A percentile compares a stretch with the other conserved stretches of the same genome.
phyloP scores from a whole-genome alignment of 176 grass and related monocot species.

The Oryza nivara region DNA sequence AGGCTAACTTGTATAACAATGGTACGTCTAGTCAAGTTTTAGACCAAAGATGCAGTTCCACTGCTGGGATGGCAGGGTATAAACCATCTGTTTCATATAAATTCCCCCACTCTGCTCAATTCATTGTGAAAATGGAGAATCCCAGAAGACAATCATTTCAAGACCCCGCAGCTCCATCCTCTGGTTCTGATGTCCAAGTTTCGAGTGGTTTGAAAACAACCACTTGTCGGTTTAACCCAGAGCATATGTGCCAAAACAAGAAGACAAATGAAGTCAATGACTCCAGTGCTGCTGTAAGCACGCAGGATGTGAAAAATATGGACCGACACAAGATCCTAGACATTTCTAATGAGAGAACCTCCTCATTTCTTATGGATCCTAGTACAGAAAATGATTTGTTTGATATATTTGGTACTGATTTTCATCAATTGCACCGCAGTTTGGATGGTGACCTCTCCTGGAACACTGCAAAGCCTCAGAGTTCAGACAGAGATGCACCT shows the following conservation, averaged over 20 bases:
- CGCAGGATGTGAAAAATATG: conserved; percentile 43
- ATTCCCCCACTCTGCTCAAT: conserved; percentile 46
- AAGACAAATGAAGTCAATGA: conserved; percentile 50
- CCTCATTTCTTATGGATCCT: conserved; percentile 41
- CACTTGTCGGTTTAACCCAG: conserved; percentile 36
- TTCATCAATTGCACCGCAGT: conserved; percentile 44
- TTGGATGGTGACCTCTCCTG: conserved; percentile 51
- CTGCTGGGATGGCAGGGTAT: conserved; percentile 43
- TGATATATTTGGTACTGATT: conserved; percentile 61
- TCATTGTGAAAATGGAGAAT: conserved; percentile 38
- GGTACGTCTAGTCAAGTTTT: conserved; percentile 33
- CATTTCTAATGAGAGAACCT: conserved; percentile 33
- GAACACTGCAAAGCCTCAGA: conserved; percentile 38
- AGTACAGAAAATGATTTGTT: conserved; percentile 65
- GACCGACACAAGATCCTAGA: conserved; percentile 39
- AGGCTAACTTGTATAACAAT: conserved; percentile 41
- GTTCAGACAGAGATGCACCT: conserved; percentile 48
- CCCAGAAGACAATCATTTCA: conserved; percentile 50
- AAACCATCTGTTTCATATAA: conserved; percentile 35
- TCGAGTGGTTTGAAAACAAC: conserved; percentile 47
- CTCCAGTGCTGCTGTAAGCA: conserved; percentile 40
- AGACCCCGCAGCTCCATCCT: conserved; percentile 32
- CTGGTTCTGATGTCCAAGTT: conserved; percentile 37
- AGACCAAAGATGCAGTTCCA: conserved; percentile 43
- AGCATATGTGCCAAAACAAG: conserved; percentile 33